Evolutionary conservation across 345 rosid genomes (phyloP).

Genomic region (Trapa bicornis): DNA sequence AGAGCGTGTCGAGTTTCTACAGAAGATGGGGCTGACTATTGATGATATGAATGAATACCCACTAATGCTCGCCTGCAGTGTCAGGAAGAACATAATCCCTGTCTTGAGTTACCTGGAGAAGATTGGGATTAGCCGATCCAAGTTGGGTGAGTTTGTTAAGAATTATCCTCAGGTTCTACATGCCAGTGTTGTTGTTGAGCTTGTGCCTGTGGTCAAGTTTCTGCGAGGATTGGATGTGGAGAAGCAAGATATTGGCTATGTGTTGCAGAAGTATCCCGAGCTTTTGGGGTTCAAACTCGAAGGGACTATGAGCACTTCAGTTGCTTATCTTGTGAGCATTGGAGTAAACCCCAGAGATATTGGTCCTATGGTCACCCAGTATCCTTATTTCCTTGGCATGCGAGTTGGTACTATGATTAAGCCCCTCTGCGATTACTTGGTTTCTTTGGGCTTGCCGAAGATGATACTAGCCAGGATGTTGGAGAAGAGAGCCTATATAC

Average conservation of each 20-base stretch:
- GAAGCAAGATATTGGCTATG: constrained; percentile 70
- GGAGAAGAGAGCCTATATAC: constrained; percentile 74
- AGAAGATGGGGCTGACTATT: constrained; percentile 55
- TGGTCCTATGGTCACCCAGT: constrained; percentile 91
- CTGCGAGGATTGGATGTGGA: constrained; percentile 90
- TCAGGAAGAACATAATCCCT: constrained; percentile 83
- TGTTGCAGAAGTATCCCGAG: constrained; percentile 78
- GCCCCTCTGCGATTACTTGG: constrained; percentile 62
- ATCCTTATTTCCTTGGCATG: constrained; percentile 78
- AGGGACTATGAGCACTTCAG: constrained; percentile 87
- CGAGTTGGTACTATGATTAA: constrained; percentile 87
- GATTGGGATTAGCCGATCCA: constrained; percentile 54
- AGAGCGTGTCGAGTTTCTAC: constrained; percentile 77
- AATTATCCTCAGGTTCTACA: constrained; percentile 74
- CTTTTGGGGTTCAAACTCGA: constrained; percentile 87
- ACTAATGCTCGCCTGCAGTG: constrained; percentile 68
- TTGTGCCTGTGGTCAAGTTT: constrained; percentile 75
- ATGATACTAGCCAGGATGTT: constrained; percentile 74
- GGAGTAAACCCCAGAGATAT: constrained; percentile 89
- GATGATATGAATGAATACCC: constrained; percentile 88
- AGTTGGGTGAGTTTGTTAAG: constrained; percentile 73
- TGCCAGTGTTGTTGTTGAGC: constrained; percentile 82
- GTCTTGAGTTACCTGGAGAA: constrained; percentile 80
- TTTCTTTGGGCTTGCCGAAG: constrained; percentile 65
- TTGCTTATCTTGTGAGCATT: constrained; percentile 79